Base-by-base conservation (phyloP, 306 rosid genomes). In the Erythrophleum fordii region DNA sequence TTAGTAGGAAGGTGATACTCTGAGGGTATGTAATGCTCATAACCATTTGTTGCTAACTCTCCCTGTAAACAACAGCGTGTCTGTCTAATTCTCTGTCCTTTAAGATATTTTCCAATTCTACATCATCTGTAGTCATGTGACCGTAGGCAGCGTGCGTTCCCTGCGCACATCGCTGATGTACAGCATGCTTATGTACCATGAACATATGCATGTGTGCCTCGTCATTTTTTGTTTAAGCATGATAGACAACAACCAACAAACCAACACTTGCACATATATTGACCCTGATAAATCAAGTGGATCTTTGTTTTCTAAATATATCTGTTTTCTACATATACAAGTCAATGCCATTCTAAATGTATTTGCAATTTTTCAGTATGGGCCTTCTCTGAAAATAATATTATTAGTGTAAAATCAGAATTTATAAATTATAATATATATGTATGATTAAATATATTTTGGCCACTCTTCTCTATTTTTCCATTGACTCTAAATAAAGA, bases 211-310 rank as follows among this genome's bases (percentile, higher is more conserved):
- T 48, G 53, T 12, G 3, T 18, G 0, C 53, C n/a, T 48, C n/a
- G n/a, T 14, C 53, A 48, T 48, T 13, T 48, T 48, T 48, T 48
- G 53, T 48, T 48, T 46, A 1, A 0, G 88, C 45, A 67, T 86
- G 83, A 93, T 87, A 18, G 97, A 91, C 31, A 83, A 85, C 53
- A 88, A 93, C 72, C 93, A n/a, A 88, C 92, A 90, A 61, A 93
- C n/a, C n/a, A n/a, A n/a, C n/a, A n/a, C n/a, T n/a, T n/a, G n/a
- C n/a, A n/a, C n/a, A n/a, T n/a, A n/a, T n/a, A n/a, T n/a, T n/a
- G n/a, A n/a, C n/a, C n/a, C n/a, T n/a, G n/a, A n/a, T n/a, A 81
- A 77, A 71, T 56, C 90, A 80, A 58, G 94, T 93, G 37, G 3
- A 78, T 45, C n/a, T 45, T 11, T 65, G 17, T 72, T 73, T 86